Base-by-base conservation (phyloP, 257 asterid species). In the Rhazya stricta region DNA sequence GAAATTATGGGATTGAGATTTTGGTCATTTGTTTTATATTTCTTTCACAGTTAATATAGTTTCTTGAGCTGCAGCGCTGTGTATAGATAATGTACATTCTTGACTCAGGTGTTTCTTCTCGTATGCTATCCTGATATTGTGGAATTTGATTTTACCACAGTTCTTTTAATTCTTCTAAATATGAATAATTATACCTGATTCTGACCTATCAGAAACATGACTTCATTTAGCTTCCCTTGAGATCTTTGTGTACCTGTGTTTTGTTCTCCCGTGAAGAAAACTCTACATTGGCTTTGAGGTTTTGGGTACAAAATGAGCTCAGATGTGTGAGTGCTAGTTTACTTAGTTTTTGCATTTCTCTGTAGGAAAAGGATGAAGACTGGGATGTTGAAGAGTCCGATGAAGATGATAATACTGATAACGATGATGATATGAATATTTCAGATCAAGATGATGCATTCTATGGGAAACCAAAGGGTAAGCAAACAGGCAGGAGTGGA, bases 371-470 rank as follows among this genome's bases (percentile, higher is more conserved):
- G 83, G 88, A 91, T 78, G 94, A 85, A n/a, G 97, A 90, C 84
- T 95, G 96, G 97, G 94, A 81, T 81, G 97, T 82, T 72, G 98
- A 85, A 85, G 98, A 88, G 80, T 92, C 98, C 80, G 99, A 95
- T 42, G 99, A 88, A 58, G 88, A 87, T 66, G 91, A 86, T 75
- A 72, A 79, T 67, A 77, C 75, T 43, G 86, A 80, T 80, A 84
- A 85, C 48, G 97, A 86, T 75, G 96, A 85, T 66, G 93, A 90
- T 79, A 78, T 91, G 87, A 91, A 86, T 77, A 57, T 88, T 69
- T 89, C 96, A 27, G 97, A 92, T 77, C 98, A 89, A 67, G 96
- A 91, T 73, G 96, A 83, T 69, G 76, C 48, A 50, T 88, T 79
- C 70, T 83, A 48, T 58, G 87, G 83, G 86, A 92, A 84, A 82